Conservation (phyloP, 148 eudicot species). For the Linanthus parryae region DNA sequence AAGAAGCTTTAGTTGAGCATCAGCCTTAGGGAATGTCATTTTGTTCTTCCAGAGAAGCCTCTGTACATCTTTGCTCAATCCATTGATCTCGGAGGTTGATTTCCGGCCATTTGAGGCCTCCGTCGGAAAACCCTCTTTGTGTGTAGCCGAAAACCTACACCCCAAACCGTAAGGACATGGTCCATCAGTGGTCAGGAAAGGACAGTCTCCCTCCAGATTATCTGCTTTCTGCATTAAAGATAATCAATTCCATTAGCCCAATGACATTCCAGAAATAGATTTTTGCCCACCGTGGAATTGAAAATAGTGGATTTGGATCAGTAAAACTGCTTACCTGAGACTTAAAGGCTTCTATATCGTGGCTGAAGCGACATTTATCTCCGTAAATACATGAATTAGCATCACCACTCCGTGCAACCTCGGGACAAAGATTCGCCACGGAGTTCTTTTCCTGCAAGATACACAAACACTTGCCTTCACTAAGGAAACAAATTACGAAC, state of each 20-base stretch:
- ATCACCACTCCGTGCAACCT: slow-evolving; percentile 65
- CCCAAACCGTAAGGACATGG: slow-evolving; percentile 81
- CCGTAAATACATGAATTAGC: slow-evolving; percentile 51
- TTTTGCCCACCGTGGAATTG: no score
- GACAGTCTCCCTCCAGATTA: slow-evolving; percentile 83
- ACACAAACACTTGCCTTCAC: no score
- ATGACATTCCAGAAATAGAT: no score
- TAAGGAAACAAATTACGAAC: no score
- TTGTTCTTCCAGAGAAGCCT: slow-evolving; percentile 94
- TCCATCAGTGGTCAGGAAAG: slow-evolving; percentile 44
- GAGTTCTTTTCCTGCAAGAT: slow-evolving; percentile 68
- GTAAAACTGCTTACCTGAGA: slow-evolving; percentile 51
- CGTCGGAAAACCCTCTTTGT: slow-evolving; percentile 31
- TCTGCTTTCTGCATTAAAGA: slow-evolving; percentile 56
- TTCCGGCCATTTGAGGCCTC: slow-evolving; percentile 25
- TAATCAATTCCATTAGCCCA: slow-evolving; percentile 2
- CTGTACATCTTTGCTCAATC: slow-evolving; percentile 80
- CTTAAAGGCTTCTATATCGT: slow-evolving; percentile 79
- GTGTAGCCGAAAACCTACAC: slow-evolving; percentile 75
- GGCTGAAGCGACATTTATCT: slow-evolving; percentile 81
- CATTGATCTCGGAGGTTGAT: slow-evolving; percentile 51
- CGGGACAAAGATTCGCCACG: slow-evolving; percentile 55
- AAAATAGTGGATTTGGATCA: no score
- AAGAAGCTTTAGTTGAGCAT: slow-evolving; percentile 68
- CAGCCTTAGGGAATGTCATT: slow-evolving; percentile 76